Base-by-base conservation (phyloP, 176 grass and related monocot species). In the Oryza punctata region DNA sequence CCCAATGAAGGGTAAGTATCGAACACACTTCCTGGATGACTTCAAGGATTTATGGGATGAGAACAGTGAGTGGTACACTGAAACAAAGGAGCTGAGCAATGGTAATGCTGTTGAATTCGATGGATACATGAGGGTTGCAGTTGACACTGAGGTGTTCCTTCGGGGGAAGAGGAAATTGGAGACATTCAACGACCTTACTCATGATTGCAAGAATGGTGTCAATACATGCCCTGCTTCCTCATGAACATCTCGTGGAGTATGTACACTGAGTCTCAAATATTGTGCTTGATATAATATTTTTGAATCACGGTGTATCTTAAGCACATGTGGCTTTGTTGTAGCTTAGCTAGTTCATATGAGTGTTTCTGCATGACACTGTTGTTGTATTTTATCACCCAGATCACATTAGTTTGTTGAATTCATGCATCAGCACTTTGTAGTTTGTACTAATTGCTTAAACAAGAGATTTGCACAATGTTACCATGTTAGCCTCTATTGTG, bases 71-170 rank as follows among this genome's bases (percentile, higher is more conserved):
- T 98, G 92, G 96, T 95, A 91, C 74, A 80, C 82, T 73, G 92
- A 98, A 90, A 93, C 96, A 1, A 93, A 95, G 87, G 89, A 82
- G 76, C 75, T 98, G 44, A 98, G 87, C 84, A 93, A 93, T 65
- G 96, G 87, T 5, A 82, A 90, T 12, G 49, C 91, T 41, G 92
- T 95, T 40, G 91, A 95, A 61, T 98, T 98, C 28, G 96, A 98
- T 88, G 92, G 92, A 6, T 98, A 98, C 72, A 95, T 98, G 96
- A 98, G 96, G 81, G 73, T 92, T 28, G 90, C 94, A 88, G 91
- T 98, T 6, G 95, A 98, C 50, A 98, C 91, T 12, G 95, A 98
- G 79, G 92, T 98, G 27, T 95, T 95, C 87, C 61, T 98, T 67
- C 89, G 92, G 46, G 95, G 95, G 28, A 93, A 98, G 82, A 98